A percentile compares a stretch with the other conserved stretches of the same genome.
phyloP scores from a whole-genome alignment of 2,329 filamentous ascomycete genomes.

The Beauveria rudraprayagi region DNA sequence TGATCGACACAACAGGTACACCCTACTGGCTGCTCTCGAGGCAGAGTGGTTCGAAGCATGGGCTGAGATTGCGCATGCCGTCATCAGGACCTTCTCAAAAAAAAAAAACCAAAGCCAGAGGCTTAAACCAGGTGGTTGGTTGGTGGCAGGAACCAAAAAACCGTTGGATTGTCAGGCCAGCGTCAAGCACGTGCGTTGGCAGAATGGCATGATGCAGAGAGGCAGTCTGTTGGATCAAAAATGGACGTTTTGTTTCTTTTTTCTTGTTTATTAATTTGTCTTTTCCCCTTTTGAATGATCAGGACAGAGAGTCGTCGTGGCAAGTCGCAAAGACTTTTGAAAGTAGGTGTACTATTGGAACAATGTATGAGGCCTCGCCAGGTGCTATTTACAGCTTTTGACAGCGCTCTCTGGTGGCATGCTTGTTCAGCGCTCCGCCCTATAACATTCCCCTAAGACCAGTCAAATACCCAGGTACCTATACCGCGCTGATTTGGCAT shows the following conservation, averaged over 20 bases:
- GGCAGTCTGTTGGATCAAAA: neutral
- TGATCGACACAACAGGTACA: neutral
- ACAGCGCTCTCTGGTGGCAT: too few species aligned
- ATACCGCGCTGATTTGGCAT: too few species aligned
- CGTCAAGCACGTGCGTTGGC: neutral
- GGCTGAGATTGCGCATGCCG: conserved; percentile 5
- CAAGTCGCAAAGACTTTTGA: neutral
- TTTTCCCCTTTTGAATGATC: neutral
- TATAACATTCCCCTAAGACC: too few species aligned
- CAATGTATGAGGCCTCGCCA: neutral
- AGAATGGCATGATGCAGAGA: neutral
- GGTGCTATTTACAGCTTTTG: neutral
- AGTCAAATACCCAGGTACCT: too few species aligned
- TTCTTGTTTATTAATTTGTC: neutral
- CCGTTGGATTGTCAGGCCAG: neutral
- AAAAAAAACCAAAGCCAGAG: too few species aligned
- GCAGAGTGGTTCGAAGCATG: neutral
- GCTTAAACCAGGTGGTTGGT: neutral
- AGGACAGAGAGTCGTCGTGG: neutral
- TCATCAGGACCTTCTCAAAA: conserved; percentile 11
- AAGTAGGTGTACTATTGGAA: too few species aligned
- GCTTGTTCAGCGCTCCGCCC: too few species aligned
- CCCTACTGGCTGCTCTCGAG: too few species aligned
- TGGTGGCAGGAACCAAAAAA: neutral
- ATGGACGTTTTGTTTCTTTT: neutral